Base-by-base conservation (phyloP, 768 basidiomycete species). In the Royoungia palumana region DNA sequence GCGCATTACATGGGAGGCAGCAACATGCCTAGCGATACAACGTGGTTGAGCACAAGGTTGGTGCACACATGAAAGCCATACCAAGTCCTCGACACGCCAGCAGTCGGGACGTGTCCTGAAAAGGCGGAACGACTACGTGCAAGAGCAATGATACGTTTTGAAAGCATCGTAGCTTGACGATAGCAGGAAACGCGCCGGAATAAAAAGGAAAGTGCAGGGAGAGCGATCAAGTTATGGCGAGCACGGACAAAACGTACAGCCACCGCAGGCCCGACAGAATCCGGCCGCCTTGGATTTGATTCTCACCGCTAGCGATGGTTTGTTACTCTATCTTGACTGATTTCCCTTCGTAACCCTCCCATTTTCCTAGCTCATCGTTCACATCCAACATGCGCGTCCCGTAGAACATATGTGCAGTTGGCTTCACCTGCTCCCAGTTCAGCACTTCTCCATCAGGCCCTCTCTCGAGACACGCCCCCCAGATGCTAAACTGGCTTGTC, bases 381-480 rank as follows among this genome's bases (percentile, higher is more conserved):
- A 85, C 64, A 46, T 82, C 78, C 54, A 85, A 49, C 69, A 84
- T 63, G 19, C 79, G 72, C 19, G 84, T 85, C 11, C 68, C 80
- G 54, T 86, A 86, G 65, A 85, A 87, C 6, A 81, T 80, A 59
- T 76, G 76, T 25, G 69, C 78, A 0, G 80, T 85, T 0, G 85
- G 87, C 57, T 77, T 78, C 36, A 84, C 63, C 19, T 62, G 54
- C 3, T 81, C 79, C 79, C 79, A 80, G 35, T 72, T 64, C 40
- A 75, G 67, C 42, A 83, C 76, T 40, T 65, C 70, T 6, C 81
- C 80, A 2, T 73, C 65, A 4, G 66, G 69, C 52, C 81, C 76
- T 35, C 84, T 72, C 50, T 79, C 74, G 20, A 88, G 65, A 44
- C 77, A 72, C 0, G 71, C 70, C 9, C 81, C 82, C 77, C 80